Percentiles rank a stretch among this genome's conserved stretches.
phyloP scores from a whole-genome alignment of 1,284 basidiomycete species.

The Heterobasidion irregulare region DNA sequence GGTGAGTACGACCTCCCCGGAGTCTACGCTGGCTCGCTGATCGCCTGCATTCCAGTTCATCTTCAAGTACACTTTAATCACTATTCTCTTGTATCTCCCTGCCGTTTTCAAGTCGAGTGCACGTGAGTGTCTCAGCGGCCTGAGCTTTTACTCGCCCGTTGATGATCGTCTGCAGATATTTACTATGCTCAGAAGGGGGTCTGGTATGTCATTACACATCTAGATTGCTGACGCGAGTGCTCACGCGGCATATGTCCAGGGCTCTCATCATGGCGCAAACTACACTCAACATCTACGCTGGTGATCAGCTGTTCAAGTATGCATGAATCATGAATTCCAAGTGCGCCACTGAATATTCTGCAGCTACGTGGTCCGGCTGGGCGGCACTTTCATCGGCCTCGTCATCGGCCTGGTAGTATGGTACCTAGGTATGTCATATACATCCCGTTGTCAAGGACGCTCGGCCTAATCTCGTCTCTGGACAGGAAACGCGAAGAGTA shows the following conservation, averaged over 20 bases:
- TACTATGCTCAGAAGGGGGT: constrained; percentile 33
- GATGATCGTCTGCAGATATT: constrained; percentile 23
- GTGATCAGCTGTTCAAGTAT: constrained; percentile 52
- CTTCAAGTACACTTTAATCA: constrained; percentile 46
- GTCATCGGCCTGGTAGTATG: constrained; percentile 46
- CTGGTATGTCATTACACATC: constrained; percentile 21
- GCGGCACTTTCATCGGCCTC: constrained; percentile 29
- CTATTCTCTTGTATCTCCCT: constrained; percentile 50
- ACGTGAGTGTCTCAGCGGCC: constrained; percentile 22
- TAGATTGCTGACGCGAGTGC: background rate
- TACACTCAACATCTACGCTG: constrained; percentile 50
- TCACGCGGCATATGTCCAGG: constrained; percentile 22
- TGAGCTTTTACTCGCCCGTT: background rate
- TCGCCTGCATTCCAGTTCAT: constrained; percentile 31
- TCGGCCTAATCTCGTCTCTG: background rate
- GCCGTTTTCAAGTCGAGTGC: constrained; percentile 36
- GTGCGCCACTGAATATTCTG: background rate
- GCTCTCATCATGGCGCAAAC: constrained; percentile 65
- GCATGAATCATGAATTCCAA: constrained; percentile 14
- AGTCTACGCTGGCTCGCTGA: background rate
- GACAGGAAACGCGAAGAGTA: constrained; percentile 37
- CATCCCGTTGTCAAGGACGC: background rate
- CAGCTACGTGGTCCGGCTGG: constrained; percentile 38
- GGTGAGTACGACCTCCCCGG: constrained; percentile 18
- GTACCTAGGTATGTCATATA: constrained; percentile 36